Base-by-base conservation (phyloP, 495 filamentous ascomycete species). In the Penicillium diatomitis region DNA sequence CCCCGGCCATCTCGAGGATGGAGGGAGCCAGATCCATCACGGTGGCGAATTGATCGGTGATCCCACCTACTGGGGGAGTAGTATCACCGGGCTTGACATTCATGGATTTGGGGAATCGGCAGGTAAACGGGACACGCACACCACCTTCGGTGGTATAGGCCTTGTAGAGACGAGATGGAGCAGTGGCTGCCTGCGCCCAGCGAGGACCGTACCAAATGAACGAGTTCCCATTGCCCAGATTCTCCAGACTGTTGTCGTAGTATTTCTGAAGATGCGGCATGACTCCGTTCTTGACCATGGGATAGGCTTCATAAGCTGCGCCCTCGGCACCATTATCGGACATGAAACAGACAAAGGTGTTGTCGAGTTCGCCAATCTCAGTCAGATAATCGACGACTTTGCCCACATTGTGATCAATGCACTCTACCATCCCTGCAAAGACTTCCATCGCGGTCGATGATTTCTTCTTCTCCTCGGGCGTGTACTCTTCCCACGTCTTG, bases 201-300 rank as follows among this genome's bases (percentile, higher is more conserved):
- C 77, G 75, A 9, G 78, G 79, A 4, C 81, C 79, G 50, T 84
- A 83, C 80, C 80, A 83, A 55, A 82, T 76, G 60, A 83, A 84
- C 1, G 71, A 77, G 63, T 82, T 75, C 38, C 67, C 70, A 51
- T 75, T 74, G 10, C 80, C 81, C 29, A 84, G 70, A 48, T 84
- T 85, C 7, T 80, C 78, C 29, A 81, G 60, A 34, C 65, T 71
- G 64, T 83, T 84, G 60, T 82, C 67, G 54, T 81, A 83, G 62
- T 81, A 82, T 55, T 81, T 79, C 49, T 78, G 63, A 5, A 84
- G 64, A 47, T 76, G 73, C 35, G 69, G 68, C 52, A 75, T 68
- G 41, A 78, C 73, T 11, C 71, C 69, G 54, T 67, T 72, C 53
- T 77, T 67, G 32, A 76, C 71, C 53, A 73, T 73, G 2, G 82